phyloP scores from a whole-genome alignment of 2,329 filamentous ascomycete genomes.

The Fusarium pseudocircinatum region DNA sequence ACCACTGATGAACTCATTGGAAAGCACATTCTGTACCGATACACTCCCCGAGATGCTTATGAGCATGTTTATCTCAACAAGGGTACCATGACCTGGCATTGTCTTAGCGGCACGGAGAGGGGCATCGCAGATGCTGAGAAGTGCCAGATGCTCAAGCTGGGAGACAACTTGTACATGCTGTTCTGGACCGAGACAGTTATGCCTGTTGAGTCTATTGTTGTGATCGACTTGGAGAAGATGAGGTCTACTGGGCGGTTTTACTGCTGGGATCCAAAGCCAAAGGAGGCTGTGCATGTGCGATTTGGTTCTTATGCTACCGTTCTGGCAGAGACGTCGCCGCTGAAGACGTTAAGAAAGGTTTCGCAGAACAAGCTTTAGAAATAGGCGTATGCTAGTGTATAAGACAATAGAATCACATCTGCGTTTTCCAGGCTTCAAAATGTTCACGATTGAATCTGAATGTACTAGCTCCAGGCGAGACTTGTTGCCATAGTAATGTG shows the following conservation, averaged over 20 bases:
- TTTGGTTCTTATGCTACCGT: conserved; percentile 26
- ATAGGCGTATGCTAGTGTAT: background rate
- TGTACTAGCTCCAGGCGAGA: fast-evolving
- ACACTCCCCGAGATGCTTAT: conserved; percentile 12
- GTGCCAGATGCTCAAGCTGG: conserved; percentile 25
- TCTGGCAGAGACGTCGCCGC: conserved; percentile 1
- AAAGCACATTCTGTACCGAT: conserved; percentile 24
- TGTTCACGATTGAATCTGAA: fast-evolving
- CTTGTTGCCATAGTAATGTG: background rate
- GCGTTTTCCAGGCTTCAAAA: fast-evolving
- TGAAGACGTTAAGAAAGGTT: background rate
- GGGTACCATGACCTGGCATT: conserved; percentile 24
- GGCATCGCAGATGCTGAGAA: conserved; percentile 21
- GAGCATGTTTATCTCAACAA: conserved; percentile 31
- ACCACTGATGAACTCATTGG: conserved; percentile 21
- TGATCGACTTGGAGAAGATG: conserved; percentile 25
- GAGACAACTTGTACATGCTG: conserved; percentile 12
- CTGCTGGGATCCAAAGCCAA: conserved; percentile 27
- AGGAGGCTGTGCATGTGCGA: conserved; percentile 16
- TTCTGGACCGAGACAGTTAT: conserved; percentile 32
- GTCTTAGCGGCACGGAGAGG: conserved; percentile 19
- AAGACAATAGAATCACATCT: no score
- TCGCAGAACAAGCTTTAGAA: background rate
- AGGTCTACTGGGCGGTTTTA: conserved; percentile 22
- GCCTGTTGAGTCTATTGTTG: conserved; percentile 23